Base-by-base conservation (phyloP, 768 basidiomycete genomes). In the Leccinum sublutescens region DNA sequence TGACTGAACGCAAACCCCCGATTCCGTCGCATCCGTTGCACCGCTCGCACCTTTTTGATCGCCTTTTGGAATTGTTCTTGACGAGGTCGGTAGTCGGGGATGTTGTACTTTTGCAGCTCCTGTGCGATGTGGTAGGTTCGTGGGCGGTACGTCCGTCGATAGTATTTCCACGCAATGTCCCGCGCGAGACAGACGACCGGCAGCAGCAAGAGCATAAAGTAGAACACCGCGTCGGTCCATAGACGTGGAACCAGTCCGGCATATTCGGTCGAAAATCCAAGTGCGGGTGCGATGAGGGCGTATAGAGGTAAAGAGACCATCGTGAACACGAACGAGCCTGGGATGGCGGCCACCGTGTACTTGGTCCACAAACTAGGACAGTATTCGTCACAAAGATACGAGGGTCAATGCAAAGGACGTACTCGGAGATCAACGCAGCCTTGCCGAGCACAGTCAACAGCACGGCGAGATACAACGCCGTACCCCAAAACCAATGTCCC, bases 11-110 rank as follows among this genome's bases (percentile, higher is more conserved):
- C 97, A 71, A 98, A 99, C 3, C 97, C 97, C 51, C 97, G 87
- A 62, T 93, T 97, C 57, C 93, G 83, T 14, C 97, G 88, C 91
- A 98, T 93, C 34, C 97, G 86, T 71, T 99, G 97, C 2, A 95
- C 92, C 0, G 97, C 97, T n/a, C 97, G 86, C 12, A 99, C 97
- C 74, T 99, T 99, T 76, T 98, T 98, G 82, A 99, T 99, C 15
- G 97, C 97, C 72, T 98, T 97, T 75, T 98, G 95, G 77, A 97
- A 97, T 89, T 98, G 97, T 75, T 97, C 97, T 75, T 98, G 96
- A 58, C 97, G 82, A 3, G 97, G 97, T 45, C 97, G 82, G 72
- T 98, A 99, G 68, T 96, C 94, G 4, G 93, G 94, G 57, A 97
- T 88, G 74, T 97, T 96, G 79, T 95, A 98, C 77, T 97, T 98